phyloP scores from a whole-genome alignment of 805 yeast species.

The Schwanniomyces yamadae region DNA sequence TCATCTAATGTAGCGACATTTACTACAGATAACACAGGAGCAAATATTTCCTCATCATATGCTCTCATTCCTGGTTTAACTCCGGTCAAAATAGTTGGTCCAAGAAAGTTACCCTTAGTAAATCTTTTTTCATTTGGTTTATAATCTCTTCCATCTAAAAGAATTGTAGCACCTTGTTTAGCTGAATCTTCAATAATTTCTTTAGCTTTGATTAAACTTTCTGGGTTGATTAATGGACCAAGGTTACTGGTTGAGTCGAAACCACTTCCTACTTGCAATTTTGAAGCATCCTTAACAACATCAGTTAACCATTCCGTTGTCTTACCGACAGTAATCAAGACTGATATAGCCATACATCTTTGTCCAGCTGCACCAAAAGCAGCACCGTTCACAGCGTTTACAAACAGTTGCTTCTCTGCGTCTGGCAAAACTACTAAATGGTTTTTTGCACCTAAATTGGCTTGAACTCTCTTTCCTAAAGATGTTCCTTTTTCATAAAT shows the following conservation, averaged over 20 bases:
- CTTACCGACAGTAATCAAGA: constrained; percentile 68
- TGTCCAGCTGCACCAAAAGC: constrained; percentile 86
- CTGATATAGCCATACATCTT: constrained; percentile 78
- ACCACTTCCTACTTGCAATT: constrained; percentile 63
- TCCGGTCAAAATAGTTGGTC: constrained; percentile 62
- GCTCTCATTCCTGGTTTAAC: constrained; percentile 69
- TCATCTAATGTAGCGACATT: constrained; percentile 66
- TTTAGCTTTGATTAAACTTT: constrained; percentile 52
- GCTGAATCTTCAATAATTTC: constrained; percentile 56
- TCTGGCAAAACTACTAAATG: constrained; percentile 74
- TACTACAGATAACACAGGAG: constrained; percentile 67
- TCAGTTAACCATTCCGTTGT: constrained; percentile 64
- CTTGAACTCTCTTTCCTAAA: constrained; percentile 73
- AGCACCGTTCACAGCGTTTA: constrained; percentile 69
- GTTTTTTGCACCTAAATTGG: constrained; percentile 77
- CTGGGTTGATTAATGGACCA: constrained; percentile 72
- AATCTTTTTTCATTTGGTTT: constrained; percentile 37
- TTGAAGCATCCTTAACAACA: constrained; percentile 54
- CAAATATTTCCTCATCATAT: constrained; percentile 73
- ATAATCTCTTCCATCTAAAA: constrained; percentile 62
- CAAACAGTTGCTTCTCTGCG: constrained; percentile 61
- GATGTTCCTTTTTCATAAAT: constrained; percentile 65
- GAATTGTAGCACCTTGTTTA: constrained; percentile 59
- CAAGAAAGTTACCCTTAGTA: constrained; percentile 64
- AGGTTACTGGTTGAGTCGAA: constrained; percentile 61